Evolutionary conservation across 305 asterid genomes (phyloP), one percentile per base, ranked within the genome.

Genomic region (Rubia peregrina): DNA sequence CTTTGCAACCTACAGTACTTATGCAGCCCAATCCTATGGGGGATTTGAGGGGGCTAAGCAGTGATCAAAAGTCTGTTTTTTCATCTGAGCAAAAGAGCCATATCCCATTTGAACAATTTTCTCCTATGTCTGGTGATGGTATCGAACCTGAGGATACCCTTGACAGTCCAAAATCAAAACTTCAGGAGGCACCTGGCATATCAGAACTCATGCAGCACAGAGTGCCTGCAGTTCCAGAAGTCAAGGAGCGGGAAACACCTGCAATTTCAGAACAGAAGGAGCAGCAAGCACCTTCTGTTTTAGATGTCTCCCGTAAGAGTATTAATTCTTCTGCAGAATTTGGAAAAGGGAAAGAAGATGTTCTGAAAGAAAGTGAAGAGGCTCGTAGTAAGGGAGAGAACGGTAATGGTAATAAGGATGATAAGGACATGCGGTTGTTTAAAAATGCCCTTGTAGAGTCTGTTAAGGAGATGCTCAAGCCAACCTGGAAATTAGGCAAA

Each of bases 401-500:
- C 72, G 79, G 79, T 73, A 72, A 26, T 73, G 79, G 75, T 66
- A 83, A 75, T 78, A 91, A 87, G 88, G 93, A 91, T 75, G 98
- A 94, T 40, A 95, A 88, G 78, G 89, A 75, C 62, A 80, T 77
- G 81, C 94, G 98, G 21, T 56, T 87, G 55, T 92, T 95, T 75
- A 95, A 95, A 79, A 90, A 82, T 77, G 79, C 94, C 66, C 92
- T 95, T 24, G 72, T 95, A 59, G 98, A 91, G 79, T 81, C 87
- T 81, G 97, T 95, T 7, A 95, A 95, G 85, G 96, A 92, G 75
- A 85, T 88, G 66, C 71, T 95, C 75, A 95, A 90, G 83, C 99
- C 99, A 11, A 85, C 80, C 3, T 92, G 99, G 99, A 95, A 91
- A 76, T 95, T 90, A 90, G 99, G 98, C 36, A 74, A 75, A 53